Base-by-base conservation (phyloP, 345 rosid species). In the Corymbia maculata region DNA sequence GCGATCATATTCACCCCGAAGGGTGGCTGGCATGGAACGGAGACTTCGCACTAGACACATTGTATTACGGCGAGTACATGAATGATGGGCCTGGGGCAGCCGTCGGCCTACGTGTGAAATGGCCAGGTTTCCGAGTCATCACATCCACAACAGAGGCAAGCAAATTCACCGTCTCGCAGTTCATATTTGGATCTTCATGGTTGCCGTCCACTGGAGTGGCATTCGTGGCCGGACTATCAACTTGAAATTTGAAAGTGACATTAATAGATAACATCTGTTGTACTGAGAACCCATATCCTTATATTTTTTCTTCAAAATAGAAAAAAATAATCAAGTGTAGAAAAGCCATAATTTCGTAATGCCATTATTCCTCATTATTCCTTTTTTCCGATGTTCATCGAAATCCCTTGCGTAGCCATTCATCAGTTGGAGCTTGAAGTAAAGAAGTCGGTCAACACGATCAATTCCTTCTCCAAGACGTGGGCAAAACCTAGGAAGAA, bases 1-100 rank as follows among this genome's bases (percentile, higher is more conserved):
- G 99, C 5, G 95, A 93, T 86, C 99, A 97, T 89, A 87, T 98
- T 44, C 94, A 94, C 80, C 95, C 98, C 0, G 89, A 92, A 14
- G 91, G 91, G 12, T 90, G 91, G 91, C 88, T 90, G 26, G 91
- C 88, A 87, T 90, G 91, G 91, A 86, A 80, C 86, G 88, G 59
- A 47, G 75, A 61, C 42, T 90, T 87, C 51, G 91, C 91, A 8
- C 90, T 88, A 1, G 90, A 88, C 85, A 88, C 91, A 4, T 80
- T 90, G 49, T 90, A 90, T 22, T 90, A 90, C 36, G 90, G 91
- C 6, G 91, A 90, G 80, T 90, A 90, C 90, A 90, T 90, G 91
- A 90, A 90, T 8, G 14, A 68, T 12, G 91, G 90, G 86, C 90
- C 90, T 4, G 91, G 91, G 36, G 90, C 88, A 32, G 88, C 89